Evolutionary conservation across 495 filamentous ascomycete species (phyloP).

Genomic region (Hyaloscypha finlandica): DNA sequence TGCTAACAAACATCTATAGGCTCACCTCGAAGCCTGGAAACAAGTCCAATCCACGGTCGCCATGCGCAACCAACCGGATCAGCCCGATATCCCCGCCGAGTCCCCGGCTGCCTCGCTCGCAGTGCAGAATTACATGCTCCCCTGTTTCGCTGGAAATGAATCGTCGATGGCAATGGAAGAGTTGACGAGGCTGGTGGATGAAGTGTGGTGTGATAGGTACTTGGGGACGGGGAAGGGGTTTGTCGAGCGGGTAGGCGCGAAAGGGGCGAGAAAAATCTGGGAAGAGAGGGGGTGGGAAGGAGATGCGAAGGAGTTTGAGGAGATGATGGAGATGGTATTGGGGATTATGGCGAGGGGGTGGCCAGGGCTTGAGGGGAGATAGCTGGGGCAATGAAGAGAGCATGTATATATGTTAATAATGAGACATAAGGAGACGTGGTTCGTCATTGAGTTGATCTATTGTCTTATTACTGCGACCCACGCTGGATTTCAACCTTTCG

Average conservation of each 20-base stretch:
- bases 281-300: background rate
- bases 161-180: background rate
- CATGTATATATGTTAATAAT: no score
- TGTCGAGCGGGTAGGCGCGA: background rate
- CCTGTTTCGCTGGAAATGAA: background rate
- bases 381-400: background rate
- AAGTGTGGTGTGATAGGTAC: background rate
- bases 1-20: background rate
- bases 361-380: background rate
- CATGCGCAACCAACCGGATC: background rate
- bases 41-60: background rate
- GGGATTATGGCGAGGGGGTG: constrained; percentile 1
- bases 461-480: no score
- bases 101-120: background rate
- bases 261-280: background rate
- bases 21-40: constrained; percentile 9
- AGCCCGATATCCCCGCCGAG: background rate
- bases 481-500: no score
- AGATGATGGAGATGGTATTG: background rate
- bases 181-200: background rate
- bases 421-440: no score
- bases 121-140: background rate
- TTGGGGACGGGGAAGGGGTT: background rate
- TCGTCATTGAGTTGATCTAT: no score
- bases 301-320: background rate